phyloP scores from a whole-genome alignment of 345 rosid genomes.

The Dipteronia sinensis region DNA sequence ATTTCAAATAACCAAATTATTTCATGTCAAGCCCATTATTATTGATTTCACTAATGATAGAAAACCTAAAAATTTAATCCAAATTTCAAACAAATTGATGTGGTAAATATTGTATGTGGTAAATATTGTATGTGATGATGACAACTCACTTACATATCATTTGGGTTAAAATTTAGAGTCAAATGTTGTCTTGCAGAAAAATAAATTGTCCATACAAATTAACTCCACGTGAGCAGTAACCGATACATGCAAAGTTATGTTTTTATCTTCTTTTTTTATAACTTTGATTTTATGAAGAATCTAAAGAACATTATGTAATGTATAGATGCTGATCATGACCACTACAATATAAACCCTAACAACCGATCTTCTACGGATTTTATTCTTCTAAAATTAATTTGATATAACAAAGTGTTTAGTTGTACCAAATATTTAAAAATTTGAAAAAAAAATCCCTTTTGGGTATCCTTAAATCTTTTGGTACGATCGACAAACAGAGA shows the following conservation, averaged over 20 bases:
- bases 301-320: not conserved
- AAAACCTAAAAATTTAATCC: too few relatives aligned
- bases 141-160: too few relatives aligned
- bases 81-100: too few relatives aligned
- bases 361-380: conserved; percentile 11
- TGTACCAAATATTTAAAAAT: not conserved
- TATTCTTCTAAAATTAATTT: conserved; percentile 4
- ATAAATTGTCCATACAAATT: not conserved
- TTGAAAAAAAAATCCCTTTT: not conserved
- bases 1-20: too few relatives aligned
- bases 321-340: not conserved
- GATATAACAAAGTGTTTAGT: not conserved
- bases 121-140: too few relatives aligned
- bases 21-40: too few relatives aligned
- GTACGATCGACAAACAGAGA: not conserved
- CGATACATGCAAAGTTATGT: not conserved
- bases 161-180: too few relatives aligned
- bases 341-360: not conserved
- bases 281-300: not conserved
- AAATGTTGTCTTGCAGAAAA: too few relatives aligned
- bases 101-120: too few relatives aligned
- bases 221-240: not conserved
- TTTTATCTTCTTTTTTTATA: not conserved
- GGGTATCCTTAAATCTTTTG: not conserved
- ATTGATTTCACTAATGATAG: too few relatives aligned